phyloP scores from a whole-genome alignment of 2,329 filamentous ascomycete genomes.

The Cryphonectria parasitica region DNA sequence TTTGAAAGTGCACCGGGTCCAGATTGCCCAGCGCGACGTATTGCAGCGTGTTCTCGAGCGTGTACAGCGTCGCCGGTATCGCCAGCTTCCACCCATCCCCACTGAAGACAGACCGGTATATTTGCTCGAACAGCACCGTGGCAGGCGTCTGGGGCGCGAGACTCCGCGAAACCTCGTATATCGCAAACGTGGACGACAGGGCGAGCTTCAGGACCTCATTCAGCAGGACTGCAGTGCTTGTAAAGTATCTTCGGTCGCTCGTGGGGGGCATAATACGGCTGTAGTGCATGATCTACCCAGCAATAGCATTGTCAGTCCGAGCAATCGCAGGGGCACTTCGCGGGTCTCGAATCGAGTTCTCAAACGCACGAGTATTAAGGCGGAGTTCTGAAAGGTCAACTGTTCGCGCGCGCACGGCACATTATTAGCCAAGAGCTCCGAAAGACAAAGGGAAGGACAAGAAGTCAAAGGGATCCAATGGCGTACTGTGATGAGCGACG shows the following conservation, averaged over 20 bases:
- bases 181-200: slow-evolving; percentile 81
- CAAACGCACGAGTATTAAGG: slow-evolving; percentile 67
- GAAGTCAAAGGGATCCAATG: neutral
- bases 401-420: slow-evolving; percentile 40
- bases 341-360: slow-evolving; percentile 15
- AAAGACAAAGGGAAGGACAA: neutral
- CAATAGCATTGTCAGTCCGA: slow-evolving; percentile 20
- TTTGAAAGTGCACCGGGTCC: slow-evolving; percentile 90
- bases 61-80: slow-evolving; percentile 86
- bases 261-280: slow-evolving; percentile 88
- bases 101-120: slow-evolving; percentile 81
- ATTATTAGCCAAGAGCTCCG: slow-evolving; percentile 31
- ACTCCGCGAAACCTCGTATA: slow-evolving; percentile 82
- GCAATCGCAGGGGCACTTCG: neutral
- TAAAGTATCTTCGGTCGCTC: slow-evolving; percentile 85
- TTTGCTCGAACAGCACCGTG: slow-evolving; percentile 77
- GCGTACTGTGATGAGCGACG: slow-evolving; percentile 67
- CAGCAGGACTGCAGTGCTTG: slow-evolving; percentile 91
- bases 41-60: slow-evolving; percentile 89
- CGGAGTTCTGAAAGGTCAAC: slow-evolving; percentile 82
- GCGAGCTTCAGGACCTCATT: slow-evolving; percentile 91
- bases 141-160: slow-evolving; percentile 79
- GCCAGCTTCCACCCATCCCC: slow-evolving; percentile 95
- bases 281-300: slow-evolving; percentile 81
- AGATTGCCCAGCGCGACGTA: slow-evolving; percentile 91